phyloP scores from a whole-genome alignment of 2,329 filamentous ascomycete genomes.

The Cladosporium sp. region DNA sequence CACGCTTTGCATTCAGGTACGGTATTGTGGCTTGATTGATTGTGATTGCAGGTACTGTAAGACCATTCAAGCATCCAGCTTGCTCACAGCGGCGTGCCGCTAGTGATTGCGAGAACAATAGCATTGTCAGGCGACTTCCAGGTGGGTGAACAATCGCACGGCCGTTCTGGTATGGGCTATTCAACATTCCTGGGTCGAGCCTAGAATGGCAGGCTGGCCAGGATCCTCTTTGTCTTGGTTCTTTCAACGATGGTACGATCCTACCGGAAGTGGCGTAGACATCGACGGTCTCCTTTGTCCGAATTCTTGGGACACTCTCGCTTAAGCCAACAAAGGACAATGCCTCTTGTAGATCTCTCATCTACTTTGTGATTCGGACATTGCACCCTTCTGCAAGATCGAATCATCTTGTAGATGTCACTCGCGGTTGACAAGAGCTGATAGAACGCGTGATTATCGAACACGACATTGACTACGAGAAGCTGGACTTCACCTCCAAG shows the following conservation, averaged over 20 bases:
- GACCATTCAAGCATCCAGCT: no score
- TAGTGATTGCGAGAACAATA: not conserved
- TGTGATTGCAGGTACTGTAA: no score
- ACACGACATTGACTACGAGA: not conserved
- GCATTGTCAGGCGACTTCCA: not conserved
- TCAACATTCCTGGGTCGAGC: no score
- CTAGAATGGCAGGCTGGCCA: no score
- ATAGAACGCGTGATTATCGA: not conserved
- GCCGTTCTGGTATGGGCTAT: no score
- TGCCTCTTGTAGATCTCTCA: not conserved
- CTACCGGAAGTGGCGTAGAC: not conserved
- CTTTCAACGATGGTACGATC: not conserved
- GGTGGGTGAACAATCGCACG: no score
- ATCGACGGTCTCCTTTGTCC: not conserved
- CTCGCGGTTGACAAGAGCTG: no score
- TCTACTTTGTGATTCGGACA: no score
- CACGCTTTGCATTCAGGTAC: no score
- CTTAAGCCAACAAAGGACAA: not conserved
- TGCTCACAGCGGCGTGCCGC: not conserved
- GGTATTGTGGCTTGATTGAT: no score
- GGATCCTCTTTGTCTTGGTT: not conserved
- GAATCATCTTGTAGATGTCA: no score
- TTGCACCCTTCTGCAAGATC: no score
- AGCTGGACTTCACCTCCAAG: conserved; percentile 6
- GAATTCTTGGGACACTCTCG: not conserved